These are phyloP conservation scores for Digitaria exilis DNA, from an alignment of 202 grass and related monocot species.

Conservation along the genomic window DNA sequence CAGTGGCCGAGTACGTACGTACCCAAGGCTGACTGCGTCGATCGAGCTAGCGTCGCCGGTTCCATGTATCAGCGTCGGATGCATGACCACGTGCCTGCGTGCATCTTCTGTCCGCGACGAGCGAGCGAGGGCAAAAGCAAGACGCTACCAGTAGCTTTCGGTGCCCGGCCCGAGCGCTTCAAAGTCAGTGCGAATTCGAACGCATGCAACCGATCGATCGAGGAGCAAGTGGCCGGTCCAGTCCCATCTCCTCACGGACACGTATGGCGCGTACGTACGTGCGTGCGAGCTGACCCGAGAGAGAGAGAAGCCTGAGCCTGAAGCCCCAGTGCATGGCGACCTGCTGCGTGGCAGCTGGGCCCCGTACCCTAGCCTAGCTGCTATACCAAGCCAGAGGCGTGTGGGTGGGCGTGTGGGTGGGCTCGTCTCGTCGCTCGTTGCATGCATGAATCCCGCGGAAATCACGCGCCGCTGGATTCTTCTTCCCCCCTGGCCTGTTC, in stretches of 20 bases:
- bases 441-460: slow-evolving; percentile 44
- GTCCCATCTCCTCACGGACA: slow-evolving; percentile 4
- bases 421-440: too few relatives aligned
- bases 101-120: neutral
- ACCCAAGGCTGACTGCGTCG: too few relatives aligned
- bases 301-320: too few relatives aligned
- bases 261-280: neutral
- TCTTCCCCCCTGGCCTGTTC: neutral
- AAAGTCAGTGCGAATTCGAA: slow-evolving; percentile 34
- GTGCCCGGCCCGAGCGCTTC: slow-evolving; percentile 8
- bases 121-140: neutral
- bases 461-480: slow-evolving; percentile 29
- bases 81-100: slow-evolving; percentile 15
- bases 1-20: too few relatives aligned
- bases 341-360: neutral
- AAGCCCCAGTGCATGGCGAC: neutral
- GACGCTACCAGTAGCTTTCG: slow-evolving; percentile 2
- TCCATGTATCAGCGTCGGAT: too few relatives aligned
- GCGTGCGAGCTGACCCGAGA: neutral
- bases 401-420: too few relatives aligned
- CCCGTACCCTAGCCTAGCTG: too few relatives aligned
- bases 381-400: too few relatives aligned
- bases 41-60: too few relatives aligned
- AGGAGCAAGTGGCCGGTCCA: slow-evolving; percentile 2
- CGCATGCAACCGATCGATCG: neutral